Base-by-base conservation (phyloP, 305 asterid genomes). In the Fraxinus velutina region DNA sequence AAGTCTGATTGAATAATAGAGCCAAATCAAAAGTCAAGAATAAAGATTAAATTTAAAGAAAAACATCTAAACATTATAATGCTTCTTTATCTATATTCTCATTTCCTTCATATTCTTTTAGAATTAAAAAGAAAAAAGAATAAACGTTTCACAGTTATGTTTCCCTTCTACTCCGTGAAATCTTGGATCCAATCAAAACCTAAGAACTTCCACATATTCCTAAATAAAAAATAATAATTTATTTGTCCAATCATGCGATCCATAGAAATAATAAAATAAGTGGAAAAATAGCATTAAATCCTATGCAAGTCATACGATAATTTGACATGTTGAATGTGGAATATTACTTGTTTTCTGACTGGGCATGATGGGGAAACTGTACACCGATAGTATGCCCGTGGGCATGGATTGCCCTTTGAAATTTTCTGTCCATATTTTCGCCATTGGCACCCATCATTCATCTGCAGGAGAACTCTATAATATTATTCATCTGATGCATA, bases 361-460 rank as follows among this genome's bases (percentile, higher is more conserved):
- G 98, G 98, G 57, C 98, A 94, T 0, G 92, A 77, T 0, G 95
- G 87, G 0, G 96, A 92, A 44, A 90, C 90, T 3, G 98, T 93
- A 88, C 98, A 94, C 0, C 98, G 92, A 79, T 94, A 94, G 74
- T 94, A 94, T 1, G 98, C 96, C 33, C 98, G 83, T n/a, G 98
- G 97, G 32, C 97, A 92, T 6, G 97, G 98, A 82, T 94, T 94
- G 5, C 96, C 97, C 79, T 93, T 94, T 0, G 98, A 83, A 1
- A 89, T 90, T 79, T 94, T 94, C 86, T 94, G 98, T 52, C 98
- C 98, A 39, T 94, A 94, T 76, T 94, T 94, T 73, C 98, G 91
- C 98, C 98, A 94, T 78, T 93, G 96, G 37, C 98, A 93, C 75
- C 98, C 98, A 83, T 94, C 98, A 76, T 89, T 88, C 95, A 94